phyloP scores from a whole-genome alignment of 1,139 yeast species.

The Meyerozyma guilliermondii region DNA sequence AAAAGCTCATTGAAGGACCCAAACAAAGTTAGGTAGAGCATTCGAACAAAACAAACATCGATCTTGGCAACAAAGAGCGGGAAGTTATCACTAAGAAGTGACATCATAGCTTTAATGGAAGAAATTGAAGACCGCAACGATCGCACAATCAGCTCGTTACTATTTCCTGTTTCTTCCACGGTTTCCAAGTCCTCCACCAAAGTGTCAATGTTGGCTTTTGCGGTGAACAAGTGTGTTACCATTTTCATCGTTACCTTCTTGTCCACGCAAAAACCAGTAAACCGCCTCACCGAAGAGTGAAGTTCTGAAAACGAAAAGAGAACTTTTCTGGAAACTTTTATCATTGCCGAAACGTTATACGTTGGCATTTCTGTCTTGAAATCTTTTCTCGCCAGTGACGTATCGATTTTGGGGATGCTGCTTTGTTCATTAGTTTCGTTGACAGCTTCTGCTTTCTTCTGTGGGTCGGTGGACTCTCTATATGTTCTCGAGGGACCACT shows the following conservation, averaged over 20 bases:
- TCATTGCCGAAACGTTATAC: conserved; percentile 23
- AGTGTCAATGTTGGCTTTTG: conserved; percentile 55
- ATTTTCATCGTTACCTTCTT: conserved; percentile 56
- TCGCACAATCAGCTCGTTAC: conserved; percentile 24
- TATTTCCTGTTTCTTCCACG: conserved; percentile 41
- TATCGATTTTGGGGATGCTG: not conserved
- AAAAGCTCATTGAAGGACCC: conserved; percentile 73
- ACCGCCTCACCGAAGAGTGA: conserved; percentile 62
- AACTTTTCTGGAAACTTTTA: conserved; percentile 52
- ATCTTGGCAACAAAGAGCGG: conserved; percentile 46
- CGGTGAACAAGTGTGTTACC: conserved; percentile 49
- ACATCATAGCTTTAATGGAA: conserved; percentile 51
- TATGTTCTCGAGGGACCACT: conserved; percentile 1
- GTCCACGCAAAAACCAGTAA: conserved; percentile 64
- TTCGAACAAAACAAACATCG: conserved; percentile 66
- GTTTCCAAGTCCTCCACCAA: conserved; percentile 56
- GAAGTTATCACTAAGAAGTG: conserved; percentile 43
- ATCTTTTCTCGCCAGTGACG: not conserved
- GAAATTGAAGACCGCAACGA: conserved; percentile 31
- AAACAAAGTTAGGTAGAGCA: conserved; percentile 64
- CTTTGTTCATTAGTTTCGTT: not conserved
- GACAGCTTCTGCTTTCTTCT: not conserved
- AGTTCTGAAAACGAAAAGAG: conserved; percentile 63
- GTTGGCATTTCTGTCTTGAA: conserved; percentile 5
- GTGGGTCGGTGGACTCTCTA: conserved; percentile 5